Evolutionary conservation across 2,329 filamentous ascomycete species (phyloP), one percentile per base, ranked within the genome.

Genomic region (Pseudogymnoascus destructans): DNA sequence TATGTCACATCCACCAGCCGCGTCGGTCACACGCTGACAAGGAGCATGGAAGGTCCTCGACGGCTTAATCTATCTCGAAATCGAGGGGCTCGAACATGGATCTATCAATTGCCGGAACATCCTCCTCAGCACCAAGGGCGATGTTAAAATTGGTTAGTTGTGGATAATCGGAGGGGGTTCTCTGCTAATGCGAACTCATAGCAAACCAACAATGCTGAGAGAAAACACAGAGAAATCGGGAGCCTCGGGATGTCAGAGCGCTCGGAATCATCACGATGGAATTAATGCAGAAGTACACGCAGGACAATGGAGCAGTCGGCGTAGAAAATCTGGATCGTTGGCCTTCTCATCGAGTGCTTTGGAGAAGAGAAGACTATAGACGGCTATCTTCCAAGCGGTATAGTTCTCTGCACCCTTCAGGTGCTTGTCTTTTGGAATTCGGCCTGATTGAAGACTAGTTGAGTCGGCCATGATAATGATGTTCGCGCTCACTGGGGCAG

Each of bases 221-320:
- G 5, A n/a, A n/a, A n/a, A n/a, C n/a, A n/a, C n/a, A n/a, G n/a
- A n/a, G n/a, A n/a, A n/a, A n/a, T n/a, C n/a, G n/a, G n/a, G n/a
- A n/a, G n/a, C n/a, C n/a, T n/a, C n/a, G n/a, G n/a, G n/a, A n/a
- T n/a, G n/a, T n/a, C n/a, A 63, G 61, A 62, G 58, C 60, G 49
- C 59, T 72, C 21, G 57, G 63, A 38, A 63, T 55, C 17, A 70
- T 68, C 38, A 65, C 61, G 15, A 70, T 66, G 63, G 62, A 69
- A 60, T 62, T 71, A 19, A 70, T 72, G 64, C 63, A 71, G 52
- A 70, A 70, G 63, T 70, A 70, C 60, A 56, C 63, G 27, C 71
- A 71, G 62, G 66, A 68, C 36, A 64, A 70, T 61, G 62, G 66
- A 35, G 64, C 61, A 59, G 62, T 70, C 55, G 65, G 69, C 21